A percentile compares a stretch with the other conserved stretches of the same genome.
Conservation (phyloP, 2,329 filamentous ascomycete species). For the Ophiostoma tasmaniense region DNA sequence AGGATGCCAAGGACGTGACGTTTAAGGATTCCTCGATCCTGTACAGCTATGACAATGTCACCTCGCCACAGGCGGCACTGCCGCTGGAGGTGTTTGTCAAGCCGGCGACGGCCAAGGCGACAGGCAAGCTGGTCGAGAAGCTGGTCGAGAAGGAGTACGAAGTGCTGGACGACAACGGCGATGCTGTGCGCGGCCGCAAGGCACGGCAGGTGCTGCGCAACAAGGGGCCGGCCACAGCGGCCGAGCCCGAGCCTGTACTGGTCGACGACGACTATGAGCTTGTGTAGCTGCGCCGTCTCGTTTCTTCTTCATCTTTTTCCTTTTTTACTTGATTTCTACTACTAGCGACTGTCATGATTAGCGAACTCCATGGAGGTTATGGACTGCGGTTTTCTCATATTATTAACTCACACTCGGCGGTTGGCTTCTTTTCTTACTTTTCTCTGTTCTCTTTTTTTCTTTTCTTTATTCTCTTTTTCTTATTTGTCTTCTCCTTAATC, state of each 20-base stretch:
- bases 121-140: constrained; percentile 34
- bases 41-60: constrained; percentile 37
- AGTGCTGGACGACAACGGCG: constrained; percentile 38
- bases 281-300: constrained; percentile 7
- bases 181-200: constrained; percentile 36
- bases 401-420: constrained; percentile 4
- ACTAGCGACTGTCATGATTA: not conserved
- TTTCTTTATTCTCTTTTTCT: not conserved
- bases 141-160: constrained; percentile 40
- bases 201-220: constrained; percentile 35
- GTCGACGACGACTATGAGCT: constrained; percentile 24
- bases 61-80: constrained; percentile 33
- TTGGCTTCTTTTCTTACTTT: not conserved
- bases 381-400: not conserved
- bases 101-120: constrained; percentile 29
- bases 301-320: not conserved
- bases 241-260: not conserved
- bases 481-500: not conserved
- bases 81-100: constrained; percentile 32
- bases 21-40: constrained; percentile 23
- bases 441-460: not conserved
- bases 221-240: constrained; percentile 14
- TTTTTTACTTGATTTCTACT: not conserved
- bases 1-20: not conserved
- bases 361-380: constrained; percentile 3